Conservation (phyloP, 2,329 filamentous ascomycete genomes). For the Ophiosphaerella narmari region DNA sequence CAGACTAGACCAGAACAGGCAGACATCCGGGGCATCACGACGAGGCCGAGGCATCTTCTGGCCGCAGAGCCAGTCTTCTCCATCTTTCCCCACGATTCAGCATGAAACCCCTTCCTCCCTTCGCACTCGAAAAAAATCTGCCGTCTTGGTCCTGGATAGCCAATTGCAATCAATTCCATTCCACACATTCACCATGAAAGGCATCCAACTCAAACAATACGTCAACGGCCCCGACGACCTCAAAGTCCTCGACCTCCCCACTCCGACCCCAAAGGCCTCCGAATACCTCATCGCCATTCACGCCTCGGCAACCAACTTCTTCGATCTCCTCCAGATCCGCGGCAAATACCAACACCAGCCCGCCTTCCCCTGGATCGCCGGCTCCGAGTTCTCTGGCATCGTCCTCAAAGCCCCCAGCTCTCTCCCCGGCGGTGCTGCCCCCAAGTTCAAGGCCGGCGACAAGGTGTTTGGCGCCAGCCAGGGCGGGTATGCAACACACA, state of each 20-base stretch:
- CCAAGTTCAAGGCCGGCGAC: constrained; percentile 76
- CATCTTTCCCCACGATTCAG: not conserved
- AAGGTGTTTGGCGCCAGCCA: constrained; percentile 86
- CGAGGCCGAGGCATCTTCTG: constrained; percentile 22
- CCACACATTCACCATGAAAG: constrained; percentile 62
- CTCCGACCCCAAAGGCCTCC: constrained; percentile 70
- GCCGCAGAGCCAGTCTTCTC: constrained; percentile 3
- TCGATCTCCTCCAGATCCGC: constrained; percentile 92
- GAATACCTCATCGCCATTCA: constrained; percentile 89
- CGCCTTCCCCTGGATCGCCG: constrained; percentile 83
- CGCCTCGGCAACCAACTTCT: constrained; percentile 92
- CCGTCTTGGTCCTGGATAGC: too few relatives aligned
- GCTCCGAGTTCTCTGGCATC: constrained; percentile 83
- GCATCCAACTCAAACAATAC: constrained; percentile 74
- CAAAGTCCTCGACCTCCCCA: constrained; percentile 72
- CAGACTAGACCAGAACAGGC: too few relatives aligned
- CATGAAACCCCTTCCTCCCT: not conserved
- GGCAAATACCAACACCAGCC: constrained; percentile 96
- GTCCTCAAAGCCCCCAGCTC: constrained; percentile 68
- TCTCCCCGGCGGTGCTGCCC: constrained; percentile 47
- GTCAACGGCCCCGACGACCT: constrained; percentile 81
- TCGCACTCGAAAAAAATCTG: too few relatives aligned
- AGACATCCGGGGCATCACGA: not conserved
- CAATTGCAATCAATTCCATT: not conserved
- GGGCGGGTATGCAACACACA: constrained; percentile 81